These are phyloP conservation scores for Dalbergia cultrata DNA, from an alignment of 306 rosid species.

Conservation along the genomic window DNA sequence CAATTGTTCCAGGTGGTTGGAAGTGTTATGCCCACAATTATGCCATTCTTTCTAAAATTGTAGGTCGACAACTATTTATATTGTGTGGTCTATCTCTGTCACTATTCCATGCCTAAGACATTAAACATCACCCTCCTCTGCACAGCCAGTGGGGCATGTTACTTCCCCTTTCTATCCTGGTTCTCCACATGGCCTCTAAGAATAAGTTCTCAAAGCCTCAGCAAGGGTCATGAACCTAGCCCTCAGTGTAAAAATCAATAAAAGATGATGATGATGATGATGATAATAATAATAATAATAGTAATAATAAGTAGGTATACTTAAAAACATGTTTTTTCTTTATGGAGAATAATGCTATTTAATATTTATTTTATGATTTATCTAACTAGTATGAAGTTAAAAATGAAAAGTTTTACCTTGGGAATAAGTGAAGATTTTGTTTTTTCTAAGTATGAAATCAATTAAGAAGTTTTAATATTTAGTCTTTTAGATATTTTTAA, in stretches of 20 bases:
- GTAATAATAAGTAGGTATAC: background rate
- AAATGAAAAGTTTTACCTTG: too few species aligned
- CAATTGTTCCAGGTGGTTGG: conserved; percentile 43
- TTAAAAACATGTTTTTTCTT: too few species aligned
- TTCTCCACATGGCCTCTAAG: conserved; percentile 31
- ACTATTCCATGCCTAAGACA: conserved; percentile 28
- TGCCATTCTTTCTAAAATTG: conserved; percentile 35
- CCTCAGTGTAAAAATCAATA: background rate
- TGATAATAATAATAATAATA: too few species aligned
- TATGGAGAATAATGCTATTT: too few species aligned
- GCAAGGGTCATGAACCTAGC: background rate
- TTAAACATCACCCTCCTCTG: conserved; percentile 26
- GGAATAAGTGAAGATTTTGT: too few species aligned
- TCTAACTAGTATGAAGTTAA: too few species aligned
- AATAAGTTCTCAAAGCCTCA: background rate
- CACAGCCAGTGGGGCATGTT: background rate
- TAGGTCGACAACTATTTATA: conserved; percentile 41
- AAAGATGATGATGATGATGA: background rate
- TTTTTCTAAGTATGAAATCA: too few species aligned
- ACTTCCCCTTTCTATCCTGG: background rate
- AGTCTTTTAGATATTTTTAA: too few species aligned
- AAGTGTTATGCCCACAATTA: conserved; percentile 25
- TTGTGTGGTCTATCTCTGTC: conserved; percentile 20
- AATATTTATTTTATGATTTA: too few species aligned
- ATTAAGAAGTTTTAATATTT: too few species aligned